Evolutionary conservation across 176 grass and related monocot genomes (phyloP), one percentile per base, ranked within the genome.

Genomic region (Calamus simplicifolius): DNA sequence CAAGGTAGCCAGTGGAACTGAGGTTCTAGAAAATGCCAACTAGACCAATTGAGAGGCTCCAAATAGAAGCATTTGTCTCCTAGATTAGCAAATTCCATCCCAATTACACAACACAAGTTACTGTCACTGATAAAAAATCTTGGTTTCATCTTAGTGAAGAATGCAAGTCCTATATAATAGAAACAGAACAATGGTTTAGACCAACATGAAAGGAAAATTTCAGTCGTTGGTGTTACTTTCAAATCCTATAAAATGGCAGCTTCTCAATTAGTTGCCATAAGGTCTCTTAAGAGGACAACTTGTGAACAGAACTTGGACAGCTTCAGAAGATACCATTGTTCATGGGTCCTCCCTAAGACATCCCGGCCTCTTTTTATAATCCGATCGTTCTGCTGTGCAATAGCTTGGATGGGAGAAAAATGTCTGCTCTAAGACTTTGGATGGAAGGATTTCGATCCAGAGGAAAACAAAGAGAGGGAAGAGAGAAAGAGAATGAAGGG

Each of bases 161-260:
- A 89, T 86, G 93, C 81, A 6, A 73, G 73, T 76, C 79, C n/a
- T n/a, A 92, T 58, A 92, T 98, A 51, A 89, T 92, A 79, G 81
- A 98, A 38, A 79, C 69, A 14, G 84, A 56, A 84, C 84, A 13
- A 85, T 81, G 73, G 85, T 85, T 63, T 67, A 76, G 18, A 85
- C 64, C 27, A 27, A 17, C 27, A 65, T 30, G 23, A 56, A 68
- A 48, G 56, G 61, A 14, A 77, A 54, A 57, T 50, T 62, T 67
- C 25, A 53, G 62, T 63, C 85, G 73, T 73, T 62, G 50, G 64
- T 53, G 43, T 69, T 48, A 67, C 60, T 58, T 51, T 17, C 68
- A 51, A 71, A 61, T 73, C 62, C 70, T 55, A 68, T 55, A 67
- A 79, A 53, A 21, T 73, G 28, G 58, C 71, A 55, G 5, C 64